Conservation (phyloP, 2,329 filamentous ascomycete genomes). For the Arthrobotrys megalospora region DNA sequence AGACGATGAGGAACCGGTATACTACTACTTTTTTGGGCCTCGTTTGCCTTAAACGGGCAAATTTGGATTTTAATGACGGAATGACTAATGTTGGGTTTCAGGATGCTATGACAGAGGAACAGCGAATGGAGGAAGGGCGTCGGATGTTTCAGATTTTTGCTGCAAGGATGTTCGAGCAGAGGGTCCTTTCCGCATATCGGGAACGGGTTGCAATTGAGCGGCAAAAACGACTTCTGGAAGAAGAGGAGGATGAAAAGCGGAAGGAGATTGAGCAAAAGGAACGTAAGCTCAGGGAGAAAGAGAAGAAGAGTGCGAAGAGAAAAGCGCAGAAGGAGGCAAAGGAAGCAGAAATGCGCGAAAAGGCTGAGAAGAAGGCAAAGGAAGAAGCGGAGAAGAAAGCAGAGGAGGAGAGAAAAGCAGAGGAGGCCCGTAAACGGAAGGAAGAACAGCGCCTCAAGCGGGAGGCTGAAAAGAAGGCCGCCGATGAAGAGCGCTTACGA, state of each 20-base stretch:
- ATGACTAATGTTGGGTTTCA: slow-evolving; percentile 68
- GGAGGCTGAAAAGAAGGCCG: slow-evolving; percentile 89
- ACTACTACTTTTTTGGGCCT: slow-evolving; percentile 55
- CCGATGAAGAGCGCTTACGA: slow-evolving; percentile 86
- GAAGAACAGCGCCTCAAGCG: slow-evolving; percentile 94
- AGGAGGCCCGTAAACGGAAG: slow-evolving; percentile 84
- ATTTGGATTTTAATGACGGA: slow-evolving; percentile 47
- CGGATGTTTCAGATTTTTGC: slow-evolving; percentile 99
- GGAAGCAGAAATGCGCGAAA: slow-evolving; percentile 90
- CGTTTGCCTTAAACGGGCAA: slow-evolving; percentile 32
- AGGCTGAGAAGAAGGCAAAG: slow-evolving; percentile 88
- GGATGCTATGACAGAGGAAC: slow-evolving; percentile 97
- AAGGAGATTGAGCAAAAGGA: slow-evolving; percentile 84
- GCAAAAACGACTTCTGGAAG: slow-evolving; percentile 89
- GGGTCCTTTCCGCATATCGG: slow-evolving; percentile 95
- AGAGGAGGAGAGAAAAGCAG: slow-evolving; percentile 82
- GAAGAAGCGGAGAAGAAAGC: slow-evolving; percentile 84
- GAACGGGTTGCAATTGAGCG: slow-evolving; percentile 96
- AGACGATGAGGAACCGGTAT: slow-evolving; percentile 74
- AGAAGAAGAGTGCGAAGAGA: slow-evolving; percentile 95
- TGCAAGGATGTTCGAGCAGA: slow-evolving; percentile 98
- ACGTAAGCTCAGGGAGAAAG: slow-evolving; percentile 93
- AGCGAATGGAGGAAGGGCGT: slow-evolving; percentile 98
- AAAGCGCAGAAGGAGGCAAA: slow-evolving; percentile 87
- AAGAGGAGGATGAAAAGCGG: slow-evolving; percentile 86